Conservation (phyloP, 2,329 filamentous ascomycete species). For the Dichotomopilus funicola region DNA sequence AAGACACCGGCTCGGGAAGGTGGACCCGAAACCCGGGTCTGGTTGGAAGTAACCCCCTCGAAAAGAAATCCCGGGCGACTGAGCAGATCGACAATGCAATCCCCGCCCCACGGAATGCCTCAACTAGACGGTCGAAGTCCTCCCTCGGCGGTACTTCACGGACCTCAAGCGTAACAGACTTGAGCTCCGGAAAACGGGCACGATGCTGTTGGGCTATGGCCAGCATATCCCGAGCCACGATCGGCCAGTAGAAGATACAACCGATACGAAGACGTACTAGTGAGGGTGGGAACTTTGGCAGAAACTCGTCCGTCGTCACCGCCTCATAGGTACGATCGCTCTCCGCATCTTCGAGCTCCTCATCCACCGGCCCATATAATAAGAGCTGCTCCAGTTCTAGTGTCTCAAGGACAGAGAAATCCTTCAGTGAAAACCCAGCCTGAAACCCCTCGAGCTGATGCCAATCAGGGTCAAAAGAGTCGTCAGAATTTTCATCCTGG, state of each 20-base stretch:
- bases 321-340: background rate
- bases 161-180: slow-evolving; percentile 2
- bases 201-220: background rate
- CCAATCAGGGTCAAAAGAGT: background rate
- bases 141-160: background rate
- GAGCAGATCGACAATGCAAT: slow-evolving; percentile 3
- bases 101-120: background rate
- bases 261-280: slow-evolving; percentile 1
- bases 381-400: slow-evolving; percentile 1
- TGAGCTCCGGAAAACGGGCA: slow-evolving; percentile 1
- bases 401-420: slow-evolving; percentile 3
- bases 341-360: background rate
- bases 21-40: slow-evolving; percentile 1
- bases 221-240: background rate
- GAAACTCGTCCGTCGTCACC: slow-evolving; percentile 1
- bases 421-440: background rate
- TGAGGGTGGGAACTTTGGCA: background rate
- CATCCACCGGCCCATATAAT: slow-evolving; percentile 3
- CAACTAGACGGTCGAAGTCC: background rate
- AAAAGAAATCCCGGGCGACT: background rate
- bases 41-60: slow-evolving; percentile 2
- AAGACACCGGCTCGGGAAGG: slow-evolving; percentile 1
- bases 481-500: background rate
- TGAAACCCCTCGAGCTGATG: background rate
- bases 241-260: slow-evolving; percentile 4